Evolutionary conservation across 805 yeast species (phyloP), one percentile per base, ranked within the genome.

Genomic region (Kuraishia capsulata): DNA sequence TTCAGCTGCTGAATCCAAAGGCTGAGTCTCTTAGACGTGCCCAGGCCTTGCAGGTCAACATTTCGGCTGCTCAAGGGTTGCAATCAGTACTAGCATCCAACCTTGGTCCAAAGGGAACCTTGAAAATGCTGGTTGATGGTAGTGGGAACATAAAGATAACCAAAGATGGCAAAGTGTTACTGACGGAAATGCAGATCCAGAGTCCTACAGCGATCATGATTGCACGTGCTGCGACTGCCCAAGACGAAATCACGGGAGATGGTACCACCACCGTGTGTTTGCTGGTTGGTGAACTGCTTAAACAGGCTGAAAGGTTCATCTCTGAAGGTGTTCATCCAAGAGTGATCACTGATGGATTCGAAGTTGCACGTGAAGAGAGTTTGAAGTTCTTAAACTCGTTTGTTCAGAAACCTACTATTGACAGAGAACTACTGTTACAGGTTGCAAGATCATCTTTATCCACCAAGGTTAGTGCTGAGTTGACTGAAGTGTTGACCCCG

Each of bases 231-330:
- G 98, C 98, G 36, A 78, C 96, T 34, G 97, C 98, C 0, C 98
- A 92, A 63, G 98, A 92, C 60, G 98, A 92, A 61, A 87, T 92
- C 56, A 85, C 97, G n/a, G 98, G 98, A 37, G 98, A 92, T 62
- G 98, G 98, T 46, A 92, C 98, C 39, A 90, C 97, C 4, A 83
- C 96, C 2, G 98, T 92, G 39, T 90, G 89, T 33, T 69, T 94
- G 45, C 71, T 89, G 39, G 98, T 92, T 32, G 98, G 98, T 40
- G 97, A 90, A 59, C 67, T 92, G 44, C 71, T 92, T 57, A 86
- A 85, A 57, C 97, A 92, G 62, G 96, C 97, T 20, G 92, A 90
- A 57, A 73, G 97, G 49, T 89, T 76, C 57, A 78, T 86, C 41
- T 72, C 78, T 47, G 98, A 92, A 64, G 98, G 98, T 39, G 82